Percentiles rank a stretch among this genome's conserved stretches.
Conservation (phyloP, 495 filamentous ascomycete genomes). For the Talaromyces liani region DNA sequence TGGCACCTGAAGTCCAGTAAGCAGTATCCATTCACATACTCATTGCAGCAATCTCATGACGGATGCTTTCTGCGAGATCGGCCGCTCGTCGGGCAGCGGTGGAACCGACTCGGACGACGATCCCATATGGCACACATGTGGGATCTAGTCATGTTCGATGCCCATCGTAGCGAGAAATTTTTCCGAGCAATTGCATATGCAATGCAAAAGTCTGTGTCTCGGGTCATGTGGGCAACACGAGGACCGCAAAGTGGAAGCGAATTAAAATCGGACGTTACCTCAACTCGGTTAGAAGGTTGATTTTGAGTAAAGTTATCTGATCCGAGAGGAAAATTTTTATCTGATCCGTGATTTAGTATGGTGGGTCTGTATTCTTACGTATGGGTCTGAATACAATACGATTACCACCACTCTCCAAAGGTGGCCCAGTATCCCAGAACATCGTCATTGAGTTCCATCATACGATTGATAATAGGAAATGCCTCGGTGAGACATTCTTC, state of each 20-base stretch:
- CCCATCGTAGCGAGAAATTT: background rate
- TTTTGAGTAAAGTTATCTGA: background rate
- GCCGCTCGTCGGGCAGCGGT: background rate
- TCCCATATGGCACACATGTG: background rate
- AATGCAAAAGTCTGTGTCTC: background rate
- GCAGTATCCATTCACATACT: background rate
- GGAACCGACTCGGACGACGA: background rate
- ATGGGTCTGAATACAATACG: background rate
- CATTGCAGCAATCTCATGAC: background rate
- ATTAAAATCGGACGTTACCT: background rate
- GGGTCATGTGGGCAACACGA: background rate
- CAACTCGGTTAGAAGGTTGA: background rate
- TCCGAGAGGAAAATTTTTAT: background rate
- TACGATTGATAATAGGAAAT: background rate
- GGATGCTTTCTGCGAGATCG: background rate
- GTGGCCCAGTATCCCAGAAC: background rate
- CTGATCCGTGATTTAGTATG: conserved; percentile 2
- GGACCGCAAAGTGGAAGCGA: background rate
- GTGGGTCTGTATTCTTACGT: background rate
- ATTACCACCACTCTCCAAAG: background rate
- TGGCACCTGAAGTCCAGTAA: background rate
- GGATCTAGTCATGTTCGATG: background rate
- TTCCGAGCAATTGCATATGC: background rate
- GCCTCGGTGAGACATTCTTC: background rate
- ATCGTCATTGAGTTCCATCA: background rate